Conservation (phyloP, 1,139 yeast species). For the Suhomyces kunorum region DNA sequence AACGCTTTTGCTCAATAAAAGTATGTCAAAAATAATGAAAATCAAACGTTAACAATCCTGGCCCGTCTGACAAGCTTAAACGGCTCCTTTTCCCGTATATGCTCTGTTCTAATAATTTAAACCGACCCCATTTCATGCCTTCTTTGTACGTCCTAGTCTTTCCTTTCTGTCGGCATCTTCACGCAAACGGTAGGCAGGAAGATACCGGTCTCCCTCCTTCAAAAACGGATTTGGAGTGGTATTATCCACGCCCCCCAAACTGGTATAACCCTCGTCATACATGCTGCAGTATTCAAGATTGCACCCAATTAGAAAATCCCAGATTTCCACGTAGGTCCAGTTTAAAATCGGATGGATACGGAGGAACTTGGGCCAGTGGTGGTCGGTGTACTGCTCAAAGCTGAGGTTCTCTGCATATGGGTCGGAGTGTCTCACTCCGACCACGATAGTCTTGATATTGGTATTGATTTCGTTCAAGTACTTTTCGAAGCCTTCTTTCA, state of each 20-base stretch:
- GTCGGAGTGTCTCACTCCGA: slow-evolving; percentile 80
- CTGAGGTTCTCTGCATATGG: slow-evolving; percentile 64
- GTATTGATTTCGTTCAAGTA: slow-evolving; percentile 52
- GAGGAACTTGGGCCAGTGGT: slow-evolving; percentile 82
- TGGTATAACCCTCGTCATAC: slow-evolving; percentile 79
- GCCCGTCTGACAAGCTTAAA: no score
- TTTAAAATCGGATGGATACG: slow-evolving; percentile 80
- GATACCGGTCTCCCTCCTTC: slow-evolving; percentile 34
- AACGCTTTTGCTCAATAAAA: no score
- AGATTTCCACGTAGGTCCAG: slow-evolving; percentile 76
- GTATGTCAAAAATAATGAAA: no score
- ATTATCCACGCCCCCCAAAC: slow-evolving; percentile 71
- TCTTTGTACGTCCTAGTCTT: slow-evolving; percentile 31
- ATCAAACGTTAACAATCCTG: no score
- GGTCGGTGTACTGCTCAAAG: slow-evolving; percentile 69
- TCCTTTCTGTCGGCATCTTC: slow-evolving; percentile 64
- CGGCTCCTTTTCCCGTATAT: no score
- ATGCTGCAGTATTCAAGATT: slow-evolving; percentile 62
- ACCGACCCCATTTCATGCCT: background rate
- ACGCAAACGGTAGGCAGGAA: slow-evolving; percentile 65
- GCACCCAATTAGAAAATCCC: slow-evolving; percentile 63
- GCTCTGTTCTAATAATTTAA: no score
- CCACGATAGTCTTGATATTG: slow-evolving; percentile 62
- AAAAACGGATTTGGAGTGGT: slow-evolving; percentile 70
- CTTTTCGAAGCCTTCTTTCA: slow-evolving; percentile 65